Evolutionary conservation across 805 yeast genomes (phyloP), one percentile per base, ranked within the genome.

Genomic region (Ogataea nitratoaversa): DNA sequence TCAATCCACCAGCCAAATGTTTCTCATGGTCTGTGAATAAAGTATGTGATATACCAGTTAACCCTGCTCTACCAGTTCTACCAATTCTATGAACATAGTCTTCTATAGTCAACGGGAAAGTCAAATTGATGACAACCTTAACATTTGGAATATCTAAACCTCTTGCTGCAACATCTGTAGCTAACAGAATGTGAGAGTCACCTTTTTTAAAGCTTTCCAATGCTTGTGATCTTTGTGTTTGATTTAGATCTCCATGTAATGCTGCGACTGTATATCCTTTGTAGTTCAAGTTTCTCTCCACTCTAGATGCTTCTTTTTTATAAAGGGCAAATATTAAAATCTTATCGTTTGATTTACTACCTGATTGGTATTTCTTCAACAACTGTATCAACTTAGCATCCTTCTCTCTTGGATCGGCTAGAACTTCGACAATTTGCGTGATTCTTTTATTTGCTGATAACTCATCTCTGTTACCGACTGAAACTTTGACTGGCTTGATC

Each of bases 151-250:
- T 93, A 65, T 93, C 99, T 51, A 93, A 74, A 48, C 98, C 98
- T 72, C 98, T 79, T 30, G 97, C 97, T 38, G 99, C 99, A 66
- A 93, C 99, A 68, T 93, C 99, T 2, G 99, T 93, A 23, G 99
- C 99, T 52, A 93, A 74, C 64, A 93, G 67, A 33, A 93, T 67
- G 52, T 75, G 81, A 39, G 83, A 74, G 36, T 72, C 72, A 23
- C 98, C 98, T 27, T 72, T 63, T 65, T 93, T 93, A 72, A 93
- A 93, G 47, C 79, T 78, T 28, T 80, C 82, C 48, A 93, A 71
- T 7, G 99, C 96, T 49, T 71, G 76, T 3, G 96, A 84, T 67
- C 99, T 82, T 66, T 91, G 97, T 38, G 75, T 82, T 68, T 93
- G 99, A 36, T 87, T 74, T 56, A 93, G 72, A 62, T 93, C 98